Evolutionary conservation across 305 asterid species (phyloP), one percentile per base, ranked within the genome.

Genomic region (Fraxinus latifolia): DNA sequence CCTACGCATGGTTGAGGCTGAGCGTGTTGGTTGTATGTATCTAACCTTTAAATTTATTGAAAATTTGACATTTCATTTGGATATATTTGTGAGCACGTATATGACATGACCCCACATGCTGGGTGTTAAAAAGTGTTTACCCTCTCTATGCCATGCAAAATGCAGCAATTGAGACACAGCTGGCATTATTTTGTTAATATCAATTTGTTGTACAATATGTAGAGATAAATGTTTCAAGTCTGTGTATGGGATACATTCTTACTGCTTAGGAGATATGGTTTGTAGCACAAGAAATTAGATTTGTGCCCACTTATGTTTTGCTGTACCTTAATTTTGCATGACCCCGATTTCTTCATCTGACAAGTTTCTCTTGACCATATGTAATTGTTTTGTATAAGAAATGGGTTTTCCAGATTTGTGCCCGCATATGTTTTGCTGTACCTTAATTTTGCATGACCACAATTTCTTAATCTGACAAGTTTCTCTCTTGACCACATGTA

Each of bases 1-100:
- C 83, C 85, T 92, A 67, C 91, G 96, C 80, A 89, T 94, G 98
- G 87, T 94, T 82, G 99, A 93, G 90, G 99, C 98, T 11, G 98
- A 94, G 87, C 86, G 83, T 42, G 86, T 94, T 88, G 98, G 99
- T 82, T 94, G 99, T 94, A 92, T 33, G 97, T 87, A 36, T 15
- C 60, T 21, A 15, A 74, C 77, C 53, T 12, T 83, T 15, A 25
- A 7, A 0, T 36, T 21, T 55, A 65, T 9, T 25, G 15, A 65
- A 23, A 65, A 0, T 21, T 9, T 23, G 34, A 65, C 7, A 29
- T 29, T 68, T 68, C 9, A 68, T 67, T 50, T 67, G 34, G 74
- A 12, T 67, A 67, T 12, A 25, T 62, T 23, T 8, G 7, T 27
- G 37, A 7, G 71, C 36, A 2, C 4, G 32, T 62, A 27, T 67